Percentiles rank a stretch among this genome's conserved stretches.
Evolutionary conservation across 805 yeast species (phyloP).

Genomic region (Brettanomyces bruxellensis): DNA sequence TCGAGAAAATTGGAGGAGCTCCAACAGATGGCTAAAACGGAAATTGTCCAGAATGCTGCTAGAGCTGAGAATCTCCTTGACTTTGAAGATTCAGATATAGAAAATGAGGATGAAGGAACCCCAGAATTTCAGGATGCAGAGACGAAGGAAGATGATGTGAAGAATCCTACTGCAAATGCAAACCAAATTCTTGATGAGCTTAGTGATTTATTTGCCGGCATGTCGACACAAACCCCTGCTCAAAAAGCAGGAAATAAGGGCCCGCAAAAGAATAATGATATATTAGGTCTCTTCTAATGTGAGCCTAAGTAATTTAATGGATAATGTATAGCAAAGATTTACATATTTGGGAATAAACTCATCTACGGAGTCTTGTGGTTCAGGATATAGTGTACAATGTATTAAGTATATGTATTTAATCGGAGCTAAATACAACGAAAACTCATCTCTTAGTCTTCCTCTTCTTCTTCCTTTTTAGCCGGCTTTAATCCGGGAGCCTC

Average conservation of each 20-base stretch:
- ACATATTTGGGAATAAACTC: too few species aligned
- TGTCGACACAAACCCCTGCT: constrained; percentile 17
- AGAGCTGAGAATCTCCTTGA: constrained; percentile 79
- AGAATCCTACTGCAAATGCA: constrained; percentile 25
- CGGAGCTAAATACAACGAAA: background rate
- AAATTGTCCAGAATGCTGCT: constrained; percentile 47
- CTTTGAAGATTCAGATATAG: constrained; percentile 58
- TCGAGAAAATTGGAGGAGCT: constrained; percentile 67
- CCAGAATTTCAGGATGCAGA: constrained; percentile 8
- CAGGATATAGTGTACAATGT: too few species aligned
- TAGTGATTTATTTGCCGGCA: constrained; percentile 53
- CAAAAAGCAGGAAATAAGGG: background rate
- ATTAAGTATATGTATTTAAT: background rate
- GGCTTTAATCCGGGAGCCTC: constrained; percentile 13
- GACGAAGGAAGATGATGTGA: constrained; percentile 14
- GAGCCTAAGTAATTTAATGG: background rate
- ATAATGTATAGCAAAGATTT: background rate
- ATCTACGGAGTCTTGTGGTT: too few species aligned
- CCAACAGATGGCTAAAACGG: constrained; percentile 67
- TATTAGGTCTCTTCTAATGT: constrained; percentile 2
- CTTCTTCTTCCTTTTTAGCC: constrained; percentile 18
- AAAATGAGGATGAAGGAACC: constrained; percentile 20
- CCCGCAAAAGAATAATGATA: background rate
- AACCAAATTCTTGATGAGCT: constrained; percentile 52
- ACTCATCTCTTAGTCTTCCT: background rate